Conservation (phyloP, 164 flowering plant genomes). For the Berberis thunbergii region DNA sequence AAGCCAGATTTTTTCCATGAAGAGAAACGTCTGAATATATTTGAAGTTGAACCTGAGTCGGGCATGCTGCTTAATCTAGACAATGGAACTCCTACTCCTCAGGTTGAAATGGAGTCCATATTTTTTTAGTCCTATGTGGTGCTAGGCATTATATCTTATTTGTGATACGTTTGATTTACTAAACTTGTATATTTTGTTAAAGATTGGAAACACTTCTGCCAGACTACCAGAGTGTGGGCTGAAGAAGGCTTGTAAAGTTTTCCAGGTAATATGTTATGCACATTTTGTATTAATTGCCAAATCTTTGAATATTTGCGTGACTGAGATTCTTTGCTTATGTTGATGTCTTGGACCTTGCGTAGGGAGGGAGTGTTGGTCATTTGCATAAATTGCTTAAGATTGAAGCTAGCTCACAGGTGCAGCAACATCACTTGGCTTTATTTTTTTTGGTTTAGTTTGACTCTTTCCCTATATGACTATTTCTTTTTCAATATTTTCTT, state of each 20-base stretch:
- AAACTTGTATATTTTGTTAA: conserved; percentile 1
- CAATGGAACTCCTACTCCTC: conserved; percentile 80
- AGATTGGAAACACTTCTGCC: conserved; percentile 57
- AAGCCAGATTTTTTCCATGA: conserved; percentile 94
- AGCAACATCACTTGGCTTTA: background rate
- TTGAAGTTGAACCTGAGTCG: conserved; percentile 83
- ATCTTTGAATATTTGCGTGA: background rate
- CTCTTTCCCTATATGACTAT: background rate
- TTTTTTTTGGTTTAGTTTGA: background rate
- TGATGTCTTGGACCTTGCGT: too few relatives aligned
- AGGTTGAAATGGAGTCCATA: conserved; percentile 27
- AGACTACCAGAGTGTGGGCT: conserved; percentile 26
- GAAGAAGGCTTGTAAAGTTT: conserved; percentile 47
- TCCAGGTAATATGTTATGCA: conserved; percentile 48
- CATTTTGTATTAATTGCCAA: conserved; percentile 1
- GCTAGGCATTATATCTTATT: background rate
- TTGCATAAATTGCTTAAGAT: conserved; percentile 81
- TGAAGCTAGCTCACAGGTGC: conserved; percentile 96
- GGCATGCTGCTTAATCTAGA: conserved; percentile 91
- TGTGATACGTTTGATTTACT: conserved; percentile 3
- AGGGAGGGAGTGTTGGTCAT: conserved; percentile 97
- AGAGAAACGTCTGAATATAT: conserved; percentile 68
- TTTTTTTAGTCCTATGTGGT: too few relatives aligned
- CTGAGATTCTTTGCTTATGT: background rate
- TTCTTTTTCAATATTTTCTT: too few relatives aligned